Percentiles rank a stretch among this genome's conserved stretches.
Evolutionary conservation across 2,329 filamentous ascomycete species (phyloP).

Genomic region (Claviceps capensis): DNA sequence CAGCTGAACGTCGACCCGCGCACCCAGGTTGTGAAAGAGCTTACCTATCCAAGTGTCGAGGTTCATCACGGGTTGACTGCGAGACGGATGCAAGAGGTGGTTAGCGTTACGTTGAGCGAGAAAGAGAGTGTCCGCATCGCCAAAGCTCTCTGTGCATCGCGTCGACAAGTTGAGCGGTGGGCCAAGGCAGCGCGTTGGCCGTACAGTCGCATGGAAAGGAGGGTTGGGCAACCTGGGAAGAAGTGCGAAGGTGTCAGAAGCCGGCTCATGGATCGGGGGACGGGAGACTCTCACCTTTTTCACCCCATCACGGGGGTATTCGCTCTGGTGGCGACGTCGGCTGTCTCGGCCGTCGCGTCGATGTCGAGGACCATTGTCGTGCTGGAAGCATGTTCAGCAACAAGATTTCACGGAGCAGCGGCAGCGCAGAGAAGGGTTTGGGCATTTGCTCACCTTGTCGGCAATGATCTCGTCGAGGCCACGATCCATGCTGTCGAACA

Average conservation of each 20-base stretch:
- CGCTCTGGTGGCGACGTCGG: conserved; percentile 21
- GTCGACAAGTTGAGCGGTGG: conserved; percentile 16
- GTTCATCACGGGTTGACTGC: conserved; percentile 49
- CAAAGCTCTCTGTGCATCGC: conserved; percentile 17
- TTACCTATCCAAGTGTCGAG: conserved; percentile 58
- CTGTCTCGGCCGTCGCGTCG: conserved; percentile 22
- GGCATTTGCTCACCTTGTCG: conserved; percentile 25
- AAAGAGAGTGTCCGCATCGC: conserved; percentile 15
- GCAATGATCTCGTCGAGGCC: conserved; percentile 44
- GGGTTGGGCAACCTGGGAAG: conserved; percentile 20
- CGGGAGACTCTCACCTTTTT: conserved; percentile 57
- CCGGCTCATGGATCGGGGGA: background rate
- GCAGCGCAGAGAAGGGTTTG: background rate
- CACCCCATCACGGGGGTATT: conserved; percentile 66
- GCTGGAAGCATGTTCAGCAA: conserved; percentile 9
- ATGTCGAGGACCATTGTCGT: conserved; percentile 22
- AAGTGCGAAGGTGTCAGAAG: conserved; percentile 1
- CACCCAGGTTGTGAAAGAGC: conserved; percentile 13
- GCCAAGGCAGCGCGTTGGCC: conserved; percentile 16
- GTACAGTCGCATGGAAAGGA: conserved; percentile 15
- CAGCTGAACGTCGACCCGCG: conserved; percentile 11
- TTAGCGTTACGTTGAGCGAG: conserved; percentile 21
- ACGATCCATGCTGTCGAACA: conserved; percentile 35
- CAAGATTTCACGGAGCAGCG: background rate
- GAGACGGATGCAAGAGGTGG: conserved; percentile 22